Base-by-base conservation (phyloP, 257 asterid genomes). In the Solanum ossicruentum region DNA sequence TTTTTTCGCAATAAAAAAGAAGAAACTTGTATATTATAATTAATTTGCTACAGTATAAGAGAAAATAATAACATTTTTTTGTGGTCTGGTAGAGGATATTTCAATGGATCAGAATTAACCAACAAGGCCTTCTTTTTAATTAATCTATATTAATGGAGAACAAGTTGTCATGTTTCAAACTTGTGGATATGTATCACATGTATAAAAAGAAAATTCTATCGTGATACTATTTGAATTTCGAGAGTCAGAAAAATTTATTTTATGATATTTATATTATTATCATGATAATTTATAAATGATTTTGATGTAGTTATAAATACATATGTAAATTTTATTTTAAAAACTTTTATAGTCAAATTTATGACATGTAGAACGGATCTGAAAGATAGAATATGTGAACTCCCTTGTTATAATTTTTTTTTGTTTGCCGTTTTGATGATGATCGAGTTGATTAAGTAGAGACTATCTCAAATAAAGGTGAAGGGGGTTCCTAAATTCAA, bases 101-200 rank as follows among this genome's bases (percentile, higher is more conserved):
- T 80, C 69, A 41, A 49, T 69, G 89, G 85, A 69, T 16, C 65
- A 12, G 9, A 69, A 66, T 84, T 12, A 77, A 26, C 79, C 87
- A 87, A 47, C 89, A 66, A 84, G 85, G 83, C 73, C 75, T 36
- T 36, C 41, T 36, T 36, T 77, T 8, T 39, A 36, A 6, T 3
- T 86, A 20, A 9, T 67, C 28, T 6, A 56, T 8, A 45, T 67
- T 28, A 32, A 45, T 32, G 45, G 11, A 54, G 41, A 55, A 51
- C 63, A 58, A 45, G 73, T 72, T 10, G 39, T 21, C 61, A 21
- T 12, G 54, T 47, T 65, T 61, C 45, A 65, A 66, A 65, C 84
- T 39, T 80, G 70, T 54, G 47, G 73, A 13, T 52, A 84, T 36
- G 9, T 52, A 84, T 36, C 60, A 66, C 20, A 18, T 13, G 39